A percentile compares a stretch with the other conserved stretches of the same genome.
Evolutionary conservation across 179 eudicot genomes (phyloP).

Genomic region (Beta corolliflora): DNA sequence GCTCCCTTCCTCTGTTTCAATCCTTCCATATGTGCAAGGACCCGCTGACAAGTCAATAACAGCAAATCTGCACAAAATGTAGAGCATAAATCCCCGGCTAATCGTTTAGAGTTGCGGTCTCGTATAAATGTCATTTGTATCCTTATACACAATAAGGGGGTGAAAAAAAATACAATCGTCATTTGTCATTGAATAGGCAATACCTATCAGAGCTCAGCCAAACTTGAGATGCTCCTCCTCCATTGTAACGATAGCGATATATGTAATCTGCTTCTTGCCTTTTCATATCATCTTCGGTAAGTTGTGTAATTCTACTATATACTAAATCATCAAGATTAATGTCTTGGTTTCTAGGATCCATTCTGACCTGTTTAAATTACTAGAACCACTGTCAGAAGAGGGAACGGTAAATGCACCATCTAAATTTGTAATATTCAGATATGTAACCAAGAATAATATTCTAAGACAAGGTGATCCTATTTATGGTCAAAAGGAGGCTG

Average conservation of each 20-base stretch:
- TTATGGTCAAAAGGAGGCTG: not conserved
- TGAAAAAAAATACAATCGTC: not conserved
- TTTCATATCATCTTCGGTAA: constrained; percentile 80
- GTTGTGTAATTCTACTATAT: constrained; percentile 53
- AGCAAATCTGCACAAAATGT: constrained; percentile 65
- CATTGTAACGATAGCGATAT: constrained; percentile 90
- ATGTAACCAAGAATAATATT: not conserved
- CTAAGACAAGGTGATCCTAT: not conserved
- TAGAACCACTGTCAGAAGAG: constrained; percentile 22
- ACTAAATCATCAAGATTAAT: constrained; percentile 76
- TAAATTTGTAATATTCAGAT: not conserved
- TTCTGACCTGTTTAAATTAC: constrained; percentile 65
- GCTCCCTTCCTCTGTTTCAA: constrained; percentile 99
- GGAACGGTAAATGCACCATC: constrained; percentile 12
- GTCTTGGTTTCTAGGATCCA: constrained; percentile 93
- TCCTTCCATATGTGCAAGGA: constrained; percentile 96
- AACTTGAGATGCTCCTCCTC: constrained; percentile 99
- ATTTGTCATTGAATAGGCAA: constrained; percentile 24
- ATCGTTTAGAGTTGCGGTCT: not conserved
- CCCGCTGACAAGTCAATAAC: constrained; percentile 97
- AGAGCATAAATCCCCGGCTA: constrained; percentile 9
- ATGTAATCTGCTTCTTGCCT: constrained; percentile 91
- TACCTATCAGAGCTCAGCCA: constrained; percentile 99
- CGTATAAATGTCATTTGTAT: not conserved
- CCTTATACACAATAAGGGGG: not conserved